A percentile compares a stretch with the other conserved stretches of the same genome.
Conservation (phyloP, 345 rosid genomes). For the Eucalyptus erythrocorys region DNA sequence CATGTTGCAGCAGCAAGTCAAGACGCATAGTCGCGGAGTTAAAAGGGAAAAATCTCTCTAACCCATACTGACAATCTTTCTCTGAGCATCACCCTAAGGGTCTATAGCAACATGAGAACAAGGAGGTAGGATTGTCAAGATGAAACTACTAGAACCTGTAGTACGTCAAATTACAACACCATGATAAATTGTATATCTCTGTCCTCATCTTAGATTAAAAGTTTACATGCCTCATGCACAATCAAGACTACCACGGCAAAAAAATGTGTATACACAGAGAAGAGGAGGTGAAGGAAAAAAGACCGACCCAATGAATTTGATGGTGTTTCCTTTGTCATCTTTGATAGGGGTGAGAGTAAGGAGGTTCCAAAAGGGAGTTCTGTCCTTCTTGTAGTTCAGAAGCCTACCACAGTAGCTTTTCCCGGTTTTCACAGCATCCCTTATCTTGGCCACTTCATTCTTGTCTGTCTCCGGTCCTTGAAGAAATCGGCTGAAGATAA, state of each 20-base stretch:
- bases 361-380: constrained; percentile 96
- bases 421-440: constrained; percentile 64
- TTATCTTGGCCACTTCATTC: constrained; percentile 64
- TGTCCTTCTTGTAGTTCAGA: constrained; percentile 87
- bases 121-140: neutral
- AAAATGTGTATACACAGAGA: neutral
- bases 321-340: constrained; percentile 63
- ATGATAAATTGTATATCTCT: neutral
- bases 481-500: constrained; percentile 71
- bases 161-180: neutral
- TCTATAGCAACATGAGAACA: neutral
- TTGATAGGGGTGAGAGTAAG: constrained; percentile 90
- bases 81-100: neutral
- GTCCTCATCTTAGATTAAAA: neutral
- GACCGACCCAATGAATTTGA: constrained; percentile 83
- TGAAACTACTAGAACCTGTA: neutral
- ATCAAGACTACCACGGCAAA: neutral
- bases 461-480: constrained; percentile 86
- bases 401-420: constrained; percentile 83
- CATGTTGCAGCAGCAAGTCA: neutral
- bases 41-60: neutral
- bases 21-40: neutral
- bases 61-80: neutral
- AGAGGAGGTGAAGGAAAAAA: neutral
- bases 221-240: neutral